Conservation (phyloP, 202 grass and related monocot genomes). For the Dendrocalamus latiflorus region DNA sequence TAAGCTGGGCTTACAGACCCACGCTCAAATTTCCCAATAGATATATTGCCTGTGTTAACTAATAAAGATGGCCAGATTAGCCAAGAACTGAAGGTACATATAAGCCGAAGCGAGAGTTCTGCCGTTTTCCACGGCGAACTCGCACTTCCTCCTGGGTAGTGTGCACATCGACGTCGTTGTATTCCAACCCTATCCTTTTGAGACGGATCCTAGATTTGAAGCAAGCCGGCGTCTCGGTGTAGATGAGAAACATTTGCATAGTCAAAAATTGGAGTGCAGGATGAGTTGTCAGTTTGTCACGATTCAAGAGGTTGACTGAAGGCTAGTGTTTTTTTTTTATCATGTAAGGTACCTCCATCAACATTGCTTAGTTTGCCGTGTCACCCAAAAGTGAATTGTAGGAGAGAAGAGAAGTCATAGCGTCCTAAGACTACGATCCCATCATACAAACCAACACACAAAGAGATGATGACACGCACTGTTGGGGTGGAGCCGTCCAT, state of each 20-base stretch:
- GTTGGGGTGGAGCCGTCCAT: no score
- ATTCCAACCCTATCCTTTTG: background rate
- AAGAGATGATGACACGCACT: no score
- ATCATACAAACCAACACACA: no score
- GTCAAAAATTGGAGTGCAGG: background rate
- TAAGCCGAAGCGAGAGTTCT: background rate
- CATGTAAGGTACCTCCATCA: no score
- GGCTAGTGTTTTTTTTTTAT: no score
- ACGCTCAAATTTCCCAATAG: no score
- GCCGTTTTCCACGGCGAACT: background rate
- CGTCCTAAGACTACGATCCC: no score
- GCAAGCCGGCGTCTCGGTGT: background rate
- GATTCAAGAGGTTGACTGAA: background rate
- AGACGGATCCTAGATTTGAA: background rate
- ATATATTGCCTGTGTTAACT: background rate
- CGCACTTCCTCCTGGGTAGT: background rate
- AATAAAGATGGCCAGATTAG: background rate
- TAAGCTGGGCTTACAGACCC: no score
- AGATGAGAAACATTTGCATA: background rate
- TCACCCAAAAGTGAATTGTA: no score
- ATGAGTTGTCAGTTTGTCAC: no score
- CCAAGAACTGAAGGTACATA: background rate
- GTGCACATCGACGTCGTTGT: background rate
- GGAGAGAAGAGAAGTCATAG: no score
- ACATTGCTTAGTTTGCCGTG: no score